Percentiles rank a stretch among this genome's conserved stretches.
phyloP scores from a whole-genome alignment of 164 flowering plant species.

The Piper longum region DNA sequence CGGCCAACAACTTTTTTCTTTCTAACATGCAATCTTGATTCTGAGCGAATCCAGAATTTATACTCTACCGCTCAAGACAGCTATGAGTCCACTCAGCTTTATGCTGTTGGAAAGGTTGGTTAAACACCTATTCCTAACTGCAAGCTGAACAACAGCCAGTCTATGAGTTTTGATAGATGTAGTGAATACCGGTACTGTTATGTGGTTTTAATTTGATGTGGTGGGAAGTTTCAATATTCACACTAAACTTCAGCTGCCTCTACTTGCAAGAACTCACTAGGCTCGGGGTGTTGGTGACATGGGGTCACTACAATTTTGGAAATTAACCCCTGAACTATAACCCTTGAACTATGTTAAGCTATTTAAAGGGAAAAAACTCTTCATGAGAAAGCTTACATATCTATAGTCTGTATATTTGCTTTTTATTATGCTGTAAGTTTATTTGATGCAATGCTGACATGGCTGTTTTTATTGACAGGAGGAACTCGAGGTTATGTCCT shows the following conservation, averaged over 20 bases:
- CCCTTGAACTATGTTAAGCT: no score
- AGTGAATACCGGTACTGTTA: not conserved
- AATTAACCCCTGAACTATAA: no score
- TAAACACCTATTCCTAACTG: not conserved
- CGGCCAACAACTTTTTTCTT: slow-evolving; percentile 89
- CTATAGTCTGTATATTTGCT: no score
- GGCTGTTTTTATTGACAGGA: slow-evolving; percentile 24
- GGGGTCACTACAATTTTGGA: no score
- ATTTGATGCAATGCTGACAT: not conserved
- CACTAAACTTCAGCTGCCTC: not conserved
- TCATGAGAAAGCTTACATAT: no score
- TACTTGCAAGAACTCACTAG: not conserved
- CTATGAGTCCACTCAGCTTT: slow-evolving; percentile 78
- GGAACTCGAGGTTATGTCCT: slow-evolving; percentile 42
- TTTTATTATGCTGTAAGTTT: no score
- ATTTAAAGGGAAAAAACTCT: no score
- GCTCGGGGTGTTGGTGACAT: not conserved
- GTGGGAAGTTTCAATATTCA: not conserved
- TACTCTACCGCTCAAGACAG: slow-evolving; percentile 78
- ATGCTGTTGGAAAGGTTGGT: slow-evolving; percentile 50
- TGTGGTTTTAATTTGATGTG: not conserved
- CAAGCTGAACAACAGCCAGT: not conserved
- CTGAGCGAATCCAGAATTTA: slow-evolving; percentile 50
- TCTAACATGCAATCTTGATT: slow-evolving; percentile 57
- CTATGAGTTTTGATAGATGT: not conserved